Evolutionary conservation across 805 yeast species (phyloP).

Genomic region (Pichia thaimueangensis): DNA sequence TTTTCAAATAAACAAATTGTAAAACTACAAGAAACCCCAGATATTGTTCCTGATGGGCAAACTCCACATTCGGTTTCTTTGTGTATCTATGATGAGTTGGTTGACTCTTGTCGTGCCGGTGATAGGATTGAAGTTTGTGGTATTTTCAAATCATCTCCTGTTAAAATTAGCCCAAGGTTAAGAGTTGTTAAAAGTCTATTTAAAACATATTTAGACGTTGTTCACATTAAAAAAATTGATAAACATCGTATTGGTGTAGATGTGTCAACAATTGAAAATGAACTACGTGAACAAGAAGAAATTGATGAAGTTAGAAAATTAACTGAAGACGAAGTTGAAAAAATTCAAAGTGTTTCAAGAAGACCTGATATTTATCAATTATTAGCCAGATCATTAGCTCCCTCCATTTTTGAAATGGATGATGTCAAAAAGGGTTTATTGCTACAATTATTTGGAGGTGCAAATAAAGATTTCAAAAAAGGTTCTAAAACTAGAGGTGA

Average conservation of each 20-base stretch:
- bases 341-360: constrained; percentile 52
- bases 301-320: constrained; percentile 72
- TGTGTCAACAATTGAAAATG: constrained; percentile 58
- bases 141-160: constrained; percentile 87
- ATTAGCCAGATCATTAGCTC: constrained; percentile 86
- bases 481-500: constrained; percentile 98
- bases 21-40: constrained; percentile 76
- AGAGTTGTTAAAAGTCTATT: constrained; percentile 76
- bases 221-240: constrained; percentile 84
- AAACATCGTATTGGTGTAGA: constrained; percentile 77
- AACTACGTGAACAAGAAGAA: constrained; percentile 54
- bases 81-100: constrained; percentile 93
- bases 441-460: constrained; percentile 91
- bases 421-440: constrained; percentile 95
- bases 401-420: constrained; percentile 93
- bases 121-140: constrained; percentile 95
- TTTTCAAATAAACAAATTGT: constrained; percentile 95
- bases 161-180: constrained; percentile 78
- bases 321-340: constrained; percentile 60
- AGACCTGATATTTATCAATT: constrained; percentile 82
- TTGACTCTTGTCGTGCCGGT: constrained; percentile 93
- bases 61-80: constrained; percentile 94
- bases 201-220: constrained; percentile 92
- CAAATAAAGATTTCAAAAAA: constrained; percentile 78
- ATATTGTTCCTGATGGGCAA: constrained; percentile 94